Evolutionary conservation across 108 stramenopile genomes (phyloP), one percentile per base, ranked within the genome.

Genomic region (Nitzschia sp.): DNA sequence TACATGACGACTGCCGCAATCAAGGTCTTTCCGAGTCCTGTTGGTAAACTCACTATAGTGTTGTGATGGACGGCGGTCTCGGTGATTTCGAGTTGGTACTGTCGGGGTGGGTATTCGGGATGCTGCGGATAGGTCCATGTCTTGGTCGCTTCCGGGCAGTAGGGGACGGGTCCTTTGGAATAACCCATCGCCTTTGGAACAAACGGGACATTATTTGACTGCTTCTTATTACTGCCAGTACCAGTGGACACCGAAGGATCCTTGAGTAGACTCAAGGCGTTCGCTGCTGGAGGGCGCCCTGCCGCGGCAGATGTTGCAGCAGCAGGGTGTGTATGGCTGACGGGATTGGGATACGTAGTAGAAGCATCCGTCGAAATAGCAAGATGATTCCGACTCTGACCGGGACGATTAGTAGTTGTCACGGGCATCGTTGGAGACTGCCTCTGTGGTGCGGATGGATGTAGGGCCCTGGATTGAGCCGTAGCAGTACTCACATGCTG

Each of bases 1-100:
- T 97, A 97, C 92, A 99, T 96, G 46, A 98, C 96, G 9, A 97
- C 97, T 9, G 97, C 96, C 1, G 98, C 99, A 66, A 99, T 97
- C 27, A 98, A 69, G 1, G 99, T 99, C 70, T 99, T 99, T n/a
- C 99, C 99, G 21, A 98, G 59, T 31, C 98, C 99, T 3, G 99
- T 99, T 1, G 99, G 99, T 0, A 99, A 77, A 6, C 85, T 81
- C 0, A 98, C 97, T 2, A 99, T 83, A 16, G 98, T 98, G 77
- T 99, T 97, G 21, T 79, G 44, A 22, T 87, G 67, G 8, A 99
- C 64, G 13, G 91, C 90, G 4, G 90, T 68, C 22, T 81, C 58
- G 2, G 90, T 58, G 34, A 96, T 95, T 63, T 86, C 78, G 2
- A 84, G 38, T 69, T 98, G 97, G 69, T 98, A 98, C n/a, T 82